These are phyloP conservation scores for Thyridium curvatum DNA, from an alignment of 2,329 filamentous ascomycete species.

Conservation along the genomic window DNA sequence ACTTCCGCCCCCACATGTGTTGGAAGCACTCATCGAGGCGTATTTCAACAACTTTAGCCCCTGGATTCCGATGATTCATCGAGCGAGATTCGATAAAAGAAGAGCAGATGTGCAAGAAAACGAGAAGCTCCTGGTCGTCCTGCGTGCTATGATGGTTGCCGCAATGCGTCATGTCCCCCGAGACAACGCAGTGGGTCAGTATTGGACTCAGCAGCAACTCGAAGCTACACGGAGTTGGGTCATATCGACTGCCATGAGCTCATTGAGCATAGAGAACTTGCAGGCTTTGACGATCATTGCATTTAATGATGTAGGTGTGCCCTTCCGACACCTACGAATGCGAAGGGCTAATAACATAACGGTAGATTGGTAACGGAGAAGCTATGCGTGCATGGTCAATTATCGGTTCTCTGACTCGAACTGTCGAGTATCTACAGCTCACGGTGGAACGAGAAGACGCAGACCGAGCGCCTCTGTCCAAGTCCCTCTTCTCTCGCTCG, in stretches of 20 bases:
- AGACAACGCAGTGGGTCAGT: not conserved
- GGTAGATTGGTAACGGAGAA: conserved; percentile 22
- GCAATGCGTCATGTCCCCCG: conserved; percentile 8
- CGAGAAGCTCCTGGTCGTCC: conserved; percentile 18
- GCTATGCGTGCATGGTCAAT: conserved; percentile 22
- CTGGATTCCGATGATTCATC: conserved; percentile 31
- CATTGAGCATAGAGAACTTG: conserved; percentile 25
- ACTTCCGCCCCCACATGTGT: conserved; percentile 3
- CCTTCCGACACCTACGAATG: not conserved
- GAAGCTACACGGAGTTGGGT: conserved; percentile 15
- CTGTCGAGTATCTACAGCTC: conserved; percentile 24
- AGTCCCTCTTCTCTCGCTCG: no score
- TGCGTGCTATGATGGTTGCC: conserved; percentile 25
- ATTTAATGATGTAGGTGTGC: conserved; percentile 23
- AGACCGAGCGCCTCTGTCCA: conserved; percentile 13
- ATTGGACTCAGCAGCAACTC: conserved; percentile 4
- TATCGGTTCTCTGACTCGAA: conserved; percentile 24
- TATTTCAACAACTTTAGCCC: conserved; percentile 32
- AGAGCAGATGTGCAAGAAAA: conserved; percentile 14
- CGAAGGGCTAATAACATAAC: no score
- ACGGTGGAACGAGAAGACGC: conserved; percentile 19
- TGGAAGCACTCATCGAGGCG: conserved; percentile 19
- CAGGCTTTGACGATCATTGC: conserved; percentile 28
- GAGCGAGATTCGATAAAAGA: conserved; percentile 18
- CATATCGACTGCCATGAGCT: conserved; percentile 21